Evolutionary conservation across 2,329 filamentous ascomycete genomes (phyloP).

Genomic region (Arthrobotrys sphaeroides): DNA sequence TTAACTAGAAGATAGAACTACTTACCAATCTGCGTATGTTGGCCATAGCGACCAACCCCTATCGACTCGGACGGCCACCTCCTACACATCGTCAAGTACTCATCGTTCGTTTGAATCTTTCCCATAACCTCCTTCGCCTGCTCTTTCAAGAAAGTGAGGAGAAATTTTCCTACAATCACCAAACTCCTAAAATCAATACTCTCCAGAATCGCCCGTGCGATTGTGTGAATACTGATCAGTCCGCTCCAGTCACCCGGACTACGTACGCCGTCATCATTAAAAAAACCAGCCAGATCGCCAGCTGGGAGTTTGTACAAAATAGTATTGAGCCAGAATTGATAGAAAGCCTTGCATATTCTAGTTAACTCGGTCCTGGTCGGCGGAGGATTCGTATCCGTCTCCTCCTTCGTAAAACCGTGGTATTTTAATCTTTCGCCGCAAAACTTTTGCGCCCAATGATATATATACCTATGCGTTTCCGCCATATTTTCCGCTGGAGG

Average conservation of each 20-base stretch:
- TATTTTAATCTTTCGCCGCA: not conserved
- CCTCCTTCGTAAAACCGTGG: not conserved
- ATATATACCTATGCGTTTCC: slow-evolving; percentile 11
- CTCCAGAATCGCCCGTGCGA: not conserved
- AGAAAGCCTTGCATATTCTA: slow-evolving; percentile 6
- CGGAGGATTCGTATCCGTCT: not conserved
- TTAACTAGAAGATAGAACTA: too few relatives aligned
- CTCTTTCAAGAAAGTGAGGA: not conserved
- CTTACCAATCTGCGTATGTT: not conserved
- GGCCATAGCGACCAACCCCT: not conserved
- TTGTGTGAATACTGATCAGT: too few relatives aligned
- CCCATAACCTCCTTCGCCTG: not conserved
- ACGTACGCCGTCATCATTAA: not conserved
- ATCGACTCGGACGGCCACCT: not conserved
- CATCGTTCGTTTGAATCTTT: not conserved
- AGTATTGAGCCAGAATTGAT: slow-evolving; percentile 20
- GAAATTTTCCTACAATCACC: not conserved
- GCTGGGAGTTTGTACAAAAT: not conserved
- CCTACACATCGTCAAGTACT: not conserved
- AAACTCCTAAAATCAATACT: not conserved
- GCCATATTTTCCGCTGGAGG: not conserved
- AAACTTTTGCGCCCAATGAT: not conserved
- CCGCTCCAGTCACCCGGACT: not conserved
- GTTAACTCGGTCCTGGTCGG: not conserved
- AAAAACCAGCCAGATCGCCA: not conserved